These are phyloP conservation scores for apple (Malus domestica) DNA, from an alignment of 306 rosid genomes.

Conservation along the genomic window ASM211411v1 NC_041791.1:7773001-7773500, in stretches of 20 bases:
- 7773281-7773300: not conserved
- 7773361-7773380: not conserved
- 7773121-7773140: not conserved
- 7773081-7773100: not conserved
- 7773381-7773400: not conserved
- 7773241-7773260: not conserved
- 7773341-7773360: not conserved
- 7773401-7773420: not conserved
- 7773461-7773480: not conserved
- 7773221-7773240: not conserved
- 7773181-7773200: not conserved
- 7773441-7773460: not conserved
- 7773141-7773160: not conserved
- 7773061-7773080: constrained; percentile 28
- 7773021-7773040: constrained; percentile 40
- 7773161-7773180: not conserved
- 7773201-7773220: not conserved
- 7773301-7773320: not conserved
- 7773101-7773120: not conserved
- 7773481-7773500: not conserved
- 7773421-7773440: not conserved
- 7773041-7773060: constrained; percentile 16
- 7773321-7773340: not conserved
- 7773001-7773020: constrained; percentile 27
- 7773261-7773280: too few species aligned